Conservation (phyloP, 2,329 filamentous ascomycete species). For the Xylaria sp. region DNA sequence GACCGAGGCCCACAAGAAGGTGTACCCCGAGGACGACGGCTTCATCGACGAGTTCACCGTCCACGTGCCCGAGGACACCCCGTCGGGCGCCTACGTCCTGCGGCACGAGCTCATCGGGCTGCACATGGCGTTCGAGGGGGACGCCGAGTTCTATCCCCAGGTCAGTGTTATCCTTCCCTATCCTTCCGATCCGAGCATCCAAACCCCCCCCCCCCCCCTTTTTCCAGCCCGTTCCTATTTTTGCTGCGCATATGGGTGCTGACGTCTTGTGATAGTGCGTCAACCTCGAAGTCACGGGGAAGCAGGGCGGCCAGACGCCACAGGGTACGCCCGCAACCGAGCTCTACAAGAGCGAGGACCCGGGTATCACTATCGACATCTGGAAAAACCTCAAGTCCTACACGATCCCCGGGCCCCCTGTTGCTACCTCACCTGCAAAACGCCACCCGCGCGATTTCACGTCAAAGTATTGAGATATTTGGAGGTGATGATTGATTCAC, state of each 20-base stretch:
- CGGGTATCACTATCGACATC: constrained; percentile 24
- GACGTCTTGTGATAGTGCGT: constrained; percentile 23
- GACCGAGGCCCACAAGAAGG: constrained; percentile 45
- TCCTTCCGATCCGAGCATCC: not conserved
- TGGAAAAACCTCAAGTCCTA: constrained; percentile 25
- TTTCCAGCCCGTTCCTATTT: not conserved
- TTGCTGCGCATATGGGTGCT: constrained; percentile 4
- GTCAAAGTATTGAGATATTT: not conserved
- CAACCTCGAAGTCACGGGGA: constrained; percentile 28
- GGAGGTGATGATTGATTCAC: not conserved
- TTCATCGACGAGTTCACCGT: constrained; percentile 44
- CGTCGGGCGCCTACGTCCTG: constrained; percentile 29
- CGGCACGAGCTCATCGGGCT: constrained; percentile 34
- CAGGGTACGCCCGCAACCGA: constrained; percentile 18
- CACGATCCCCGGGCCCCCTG: constrained; percentile 20
- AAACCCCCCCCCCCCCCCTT: too few relatives aligned
- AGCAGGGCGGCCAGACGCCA: constrained; percentile 19
- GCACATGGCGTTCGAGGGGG: constrained; percentile 27
- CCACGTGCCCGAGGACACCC: constrained; percentile 37
- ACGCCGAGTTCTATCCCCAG: constrained; percentile 32
- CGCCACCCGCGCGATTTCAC: constrained; percentile 12
- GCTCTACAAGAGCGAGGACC: constrained; percentile 23
- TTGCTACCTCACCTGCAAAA: constrained; percentile 9
- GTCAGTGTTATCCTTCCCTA: too few relatives aligned
- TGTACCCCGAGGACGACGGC: constrained; percentile 50